Conservation (phyloP, 768 basidiomycete species). For the Trametes coccinea region DNA sequence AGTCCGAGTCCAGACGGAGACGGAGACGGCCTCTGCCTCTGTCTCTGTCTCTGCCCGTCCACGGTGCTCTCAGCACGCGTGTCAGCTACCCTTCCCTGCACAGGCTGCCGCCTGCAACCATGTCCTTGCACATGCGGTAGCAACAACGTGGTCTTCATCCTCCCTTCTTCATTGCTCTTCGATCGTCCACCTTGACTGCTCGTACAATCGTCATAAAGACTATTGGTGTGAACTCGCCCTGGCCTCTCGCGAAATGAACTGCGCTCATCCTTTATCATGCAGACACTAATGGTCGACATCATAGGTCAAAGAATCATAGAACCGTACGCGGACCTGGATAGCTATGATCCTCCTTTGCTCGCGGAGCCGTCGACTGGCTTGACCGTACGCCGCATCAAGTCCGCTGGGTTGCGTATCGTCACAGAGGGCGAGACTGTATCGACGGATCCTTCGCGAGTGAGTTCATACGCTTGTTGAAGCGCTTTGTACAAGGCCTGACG, state of each 20-base stretch:
- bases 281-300: neutral
- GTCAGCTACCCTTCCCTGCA: neutral
- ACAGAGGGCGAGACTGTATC: constrained; percentile 16
- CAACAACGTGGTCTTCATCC: neutral
- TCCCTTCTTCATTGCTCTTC: neutral
- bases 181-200: neutral
- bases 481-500: neutral
- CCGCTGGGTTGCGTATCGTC: constrained; percentile 20
- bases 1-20: too few species aligned
- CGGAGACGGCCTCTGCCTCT: too few species aligned
- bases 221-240: neutral
- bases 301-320: constrained; percentile 20
- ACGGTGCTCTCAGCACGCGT: neutral
- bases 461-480: neutral
- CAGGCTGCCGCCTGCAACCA: constrained; percentile 9
- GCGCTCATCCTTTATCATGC: neutral
- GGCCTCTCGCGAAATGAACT: neutral
- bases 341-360: neutral
- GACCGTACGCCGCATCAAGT: constrained; percentile 16
- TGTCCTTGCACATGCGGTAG: neutral
- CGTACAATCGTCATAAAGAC: neutral
- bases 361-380: constrained; percentile 12
- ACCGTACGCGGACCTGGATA: constrained; percentile 3
- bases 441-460: neutral
- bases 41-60: too few species aligned